Base-by-base conservation (phyloP, 1,284 basidiomycete species). In the Ustilago tritici region DNA sequence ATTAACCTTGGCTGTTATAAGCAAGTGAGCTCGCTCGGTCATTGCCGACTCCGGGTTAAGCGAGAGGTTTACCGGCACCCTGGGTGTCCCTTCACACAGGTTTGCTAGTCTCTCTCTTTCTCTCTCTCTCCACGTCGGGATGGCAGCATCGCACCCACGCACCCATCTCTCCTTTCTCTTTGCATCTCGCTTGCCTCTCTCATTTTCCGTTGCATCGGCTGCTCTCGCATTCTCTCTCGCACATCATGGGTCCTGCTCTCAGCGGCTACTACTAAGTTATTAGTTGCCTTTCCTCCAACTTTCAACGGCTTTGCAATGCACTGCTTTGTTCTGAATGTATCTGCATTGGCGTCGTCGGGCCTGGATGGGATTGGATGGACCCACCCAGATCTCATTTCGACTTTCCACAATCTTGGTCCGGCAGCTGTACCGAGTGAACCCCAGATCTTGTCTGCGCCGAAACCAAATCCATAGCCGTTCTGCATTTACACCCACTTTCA, bases 21-120 rank as follows among this genome's bases (percentile, higher is more conserved):
- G 28, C 28, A 49, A n/a, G 59, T 36, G 17, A 32, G 34, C 61
- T 68, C 66, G 34, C 61, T 68, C 61, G 66, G 56, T 4, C 12
- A 47, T 69, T 69, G 66, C 52, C 66, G 56, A 55, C 50, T 53
- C 61, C 60, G 61, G 67, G 67, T 69, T n/a, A 17, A 5, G 12
- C 60, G 35, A 52, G 6, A n/a, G 35, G 10, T 8, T 2, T 9
- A 38, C 61, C 60, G 56, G 10, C 17, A 35, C 50, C 34, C 56
- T 69, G 66, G 66, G 66, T 69, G 56, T 56, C 15, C 34, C 49
- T 8, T 49, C n/a, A 19, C n/a, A 19, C 23, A 53, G 38, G 53
- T 43, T 47, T 31, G 40, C 36, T 28, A 28, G 23, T 28, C 23
- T 28, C 23, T 28, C 23, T 28, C 23, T n/a, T n/a, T 23, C 23